Evolutionary conservation across 2,329 filamentous ascomycete genomes (phyloP), one percentile per base, ranked within the genome.

Genomic region (Cladorrhinum sp.): DNA sequence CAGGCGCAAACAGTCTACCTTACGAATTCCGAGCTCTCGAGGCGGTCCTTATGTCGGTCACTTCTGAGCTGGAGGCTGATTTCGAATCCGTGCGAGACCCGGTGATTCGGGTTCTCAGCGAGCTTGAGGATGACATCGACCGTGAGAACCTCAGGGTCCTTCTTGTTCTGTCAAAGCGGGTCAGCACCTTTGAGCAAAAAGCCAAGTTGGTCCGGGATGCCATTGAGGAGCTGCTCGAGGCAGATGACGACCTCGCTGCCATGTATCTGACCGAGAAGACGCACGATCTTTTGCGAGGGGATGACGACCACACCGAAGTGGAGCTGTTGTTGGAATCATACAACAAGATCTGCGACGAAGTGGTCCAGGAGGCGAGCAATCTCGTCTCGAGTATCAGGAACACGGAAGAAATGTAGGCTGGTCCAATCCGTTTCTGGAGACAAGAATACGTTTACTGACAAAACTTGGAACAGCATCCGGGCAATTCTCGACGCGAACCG

Each of bases 401-500:
- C 76, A 99, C 95, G 0, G 95, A 99, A 76, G 95, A 99, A 77
- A 96, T 99, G 92, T 96, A 82, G 77, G 89, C 76, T 14, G 39
- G 7, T n/a, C n/a, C 23, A 8, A 26, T n/a, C n/a, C n/a, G 2
- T 18, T 21, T 30, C 24, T 18, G 12, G 28, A 6, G 42, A 57
- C 3, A n/a, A 26, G n/a, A 54, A 14, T 10, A 42, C 42, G 30
- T 57, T 74, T 70, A 71, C 42, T 46, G n/a, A 46, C n/a, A 20
- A 46, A 12, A 63, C 42, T 61, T 12, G 23, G 2, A 39, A 16
- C 60, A 96, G 92, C 55, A 91, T 97, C 64, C 96, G 95, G 73
- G 95, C 95, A 23, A 99, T 99, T 67, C 86, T 99, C 30, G 95
- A 99, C 73, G 94, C 95, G 59, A 99, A 99, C 73, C 93, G 95